These are phyloP conservation scores for Plasmodium coatneyi DNA, from an alignment of 169 alveolate species.

Conservation along the genomic window DNA sequence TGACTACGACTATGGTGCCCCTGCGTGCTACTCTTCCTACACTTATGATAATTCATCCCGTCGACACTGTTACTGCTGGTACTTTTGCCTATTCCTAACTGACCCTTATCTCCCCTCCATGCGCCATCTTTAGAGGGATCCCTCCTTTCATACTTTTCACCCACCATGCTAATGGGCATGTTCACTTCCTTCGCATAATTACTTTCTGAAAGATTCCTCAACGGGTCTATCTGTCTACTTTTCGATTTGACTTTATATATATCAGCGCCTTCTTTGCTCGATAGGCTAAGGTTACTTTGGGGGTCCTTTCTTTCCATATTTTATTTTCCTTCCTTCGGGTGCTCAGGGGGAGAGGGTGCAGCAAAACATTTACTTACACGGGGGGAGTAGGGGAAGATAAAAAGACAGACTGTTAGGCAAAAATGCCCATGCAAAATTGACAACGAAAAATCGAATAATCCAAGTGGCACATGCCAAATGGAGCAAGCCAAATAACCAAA, in stretches of 20 bases:
- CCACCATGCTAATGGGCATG: neutral
- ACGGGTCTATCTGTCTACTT: conserved; percentile 4
- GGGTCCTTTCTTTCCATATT: conserved; percentile 10
- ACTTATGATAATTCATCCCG: neutral
- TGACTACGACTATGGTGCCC: neutral
- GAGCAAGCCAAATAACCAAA: neutral
- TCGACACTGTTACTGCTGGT: neutral
- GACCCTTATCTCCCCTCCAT: neutral
- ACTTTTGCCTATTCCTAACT: neutral
- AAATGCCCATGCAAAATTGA: neutral
- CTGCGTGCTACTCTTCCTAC: neutral
- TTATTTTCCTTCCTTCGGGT: neutral
- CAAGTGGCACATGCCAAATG: neutral
- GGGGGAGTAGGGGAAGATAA: neutral
- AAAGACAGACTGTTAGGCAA: neutral
- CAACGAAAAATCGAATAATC: neutral
- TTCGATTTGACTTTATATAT: neutral
- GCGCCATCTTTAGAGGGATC: neutral
- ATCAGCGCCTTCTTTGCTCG: neutral
- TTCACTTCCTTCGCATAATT: neutral
- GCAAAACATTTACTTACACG: neutral
- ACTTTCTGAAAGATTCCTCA: neutral
- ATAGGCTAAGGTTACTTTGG: neutral
- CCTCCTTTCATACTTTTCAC: neutral
- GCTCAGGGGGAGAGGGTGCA: neutral